A percentile compares a stretch with the other conserved stretches of the same genome.
Conservation (phyloP, 306 rosid genomes). For the Pueraria montana region DNA sequence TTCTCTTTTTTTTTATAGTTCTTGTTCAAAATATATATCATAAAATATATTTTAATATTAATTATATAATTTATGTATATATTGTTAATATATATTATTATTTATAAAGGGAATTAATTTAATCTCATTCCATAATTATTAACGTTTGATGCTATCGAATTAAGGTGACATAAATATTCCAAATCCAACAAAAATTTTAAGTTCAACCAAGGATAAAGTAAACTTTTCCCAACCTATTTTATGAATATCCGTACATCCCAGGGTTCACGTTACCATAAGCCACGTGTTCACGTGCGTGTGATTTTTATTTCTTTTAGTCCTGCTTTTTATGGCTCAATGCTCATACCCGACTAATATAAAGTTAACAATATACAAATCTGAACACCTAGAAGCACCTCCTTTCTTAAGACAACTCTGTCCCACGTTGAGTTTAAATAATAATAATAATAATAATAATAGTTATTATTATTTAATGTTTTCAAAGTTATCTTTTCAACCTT, state of each 20-base stretch:
- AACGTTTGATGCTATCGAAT: background rate
- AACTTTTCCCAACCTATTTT: background rate
- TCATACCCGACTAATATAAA: background rate
- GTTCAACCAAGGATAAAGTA: background rate
- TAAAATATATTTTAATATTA: too few relatives aligned
- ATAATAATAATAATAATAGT: background rate
- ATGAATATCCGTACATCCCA: background rate
- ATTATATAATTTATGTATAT: too few relatives aligned
- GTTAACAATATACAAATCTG: background rate
- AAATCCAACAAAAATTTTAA: background rate
- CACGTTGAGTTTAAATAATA: background rate
- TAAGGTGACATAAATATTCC: background rate
- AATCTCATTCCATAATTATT: background rate
- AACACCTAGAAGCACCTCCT: background rate
- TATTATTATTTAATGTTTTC: background rate
- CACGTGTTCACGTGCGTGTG: slow-evolving; percentile 8
- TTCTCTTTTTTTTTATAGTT: too few relatives aligned
- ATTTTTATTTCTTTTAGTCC: background rate
- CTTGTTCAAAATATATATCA: too few relatives aligned
- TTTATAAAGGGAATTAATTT: background rate
- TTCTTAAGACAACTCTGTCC: background rate
- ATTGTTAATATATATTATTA: background rate
- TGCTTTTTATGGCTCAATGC: background rate
- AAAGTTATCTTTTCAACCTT: background rate
- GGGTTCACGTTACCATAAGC: background rate